Evolutionary conservation across 768 basidiomycete genomes (phyloP), one percentile per base, ranked within the genome.

Genomic region (Leccinum longicurvipes): DNA sequence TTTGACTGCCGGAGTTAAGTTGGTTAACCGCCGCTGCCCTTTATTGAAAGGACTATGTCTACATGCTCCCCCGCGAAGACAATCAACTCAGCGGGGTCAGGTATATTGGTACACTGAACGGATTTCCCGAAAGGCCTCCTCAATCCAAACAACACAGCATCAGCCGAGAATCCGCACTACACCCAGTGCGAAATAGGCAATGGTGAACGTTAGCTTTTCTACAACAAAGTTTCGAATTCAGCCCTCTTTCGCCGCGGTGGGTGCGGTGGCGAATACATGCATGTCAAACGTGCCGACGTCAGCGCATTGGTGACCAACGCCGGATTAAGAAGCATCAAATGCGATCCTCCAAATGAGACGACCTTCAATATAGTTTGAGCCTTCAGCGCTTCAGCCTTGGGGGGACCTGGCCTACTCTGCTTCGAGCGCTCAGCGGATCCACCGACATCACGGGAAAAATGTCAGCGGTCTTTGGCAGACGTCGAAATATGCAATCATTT

Each of bases 401-500:
- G 6, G 39, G 19, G 19, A 36, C 19, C 10, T 11, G 2, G 19
- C 39, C 11, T 12, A 41, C 23, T 24, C 23, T 23, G 3, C 51
- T 23, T 59, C 12, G n/a, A 23, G 12, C 17, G 45, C 6, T 12
- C 12, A 6, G 12, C 9, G 21, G 54, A 59, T 55, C 34, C 53
- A 41, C 51, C 47, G 14, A 50, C 47, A 28, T 61, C 44, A 34
- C 49, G 24, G 47, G 14, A 53, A 51, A 28, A 25, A 25, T 15
- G 53, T 47, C 47, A 46, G 51, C 9, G 23, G 52, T 25, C n/a
- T 28, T 9, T 24, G 5, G 24, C 42, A 8, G 39, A 58, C 41
- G 41, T 41, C 39, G 49, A 41, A 49, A 29, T 42, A 23, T 34
- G 27, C 56, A 14, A 34, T 21, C 25, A 34, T 45, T 5, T 15